Percentiles rank a stretch among this genome's conserved stretches.
Conservation (phyloP, 2,329 filamentous ascomycete genomes). For the Cercospora sp. region DNA sequence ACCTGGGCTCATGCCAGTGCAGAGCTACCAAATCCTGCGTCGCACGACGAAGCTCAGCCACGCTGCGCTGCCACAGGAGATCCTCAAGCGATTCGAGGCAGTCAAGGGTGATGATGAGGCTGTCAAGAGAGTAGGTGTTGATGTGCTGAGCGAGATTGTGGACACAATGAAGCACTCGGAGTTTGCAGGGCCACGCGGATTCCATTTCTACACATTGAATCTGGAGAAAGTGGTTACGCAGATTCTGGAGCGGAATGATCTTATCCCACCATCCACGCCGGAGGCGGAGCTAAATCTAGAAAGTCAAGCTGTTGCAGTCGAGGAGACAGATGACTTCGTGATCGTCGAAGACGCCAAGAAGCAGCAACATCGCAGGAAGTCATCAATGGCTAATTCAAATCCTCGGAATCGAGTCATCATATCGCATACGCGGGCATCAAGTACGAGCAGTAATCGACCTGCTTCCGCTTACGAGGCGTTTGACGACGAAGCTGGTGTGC, state of each 20-base stretch:
- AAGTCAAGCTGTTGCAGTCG: constrained; percentile 35
- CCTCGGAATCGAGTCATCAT: constrained; percentile 87
- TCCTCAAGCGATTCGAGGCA: constrained; percentile 68
- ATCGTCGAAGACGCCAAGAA: constrained; percentile 52
- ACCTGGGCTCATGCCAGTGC: constrained; percentile 94
- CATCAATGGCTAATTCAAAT: constrained; percentile 78
- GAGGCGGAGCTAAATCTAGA: constrained; percentile 45
- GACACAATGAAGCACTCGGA: constrained; percentile 69
- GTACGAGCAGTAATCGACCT: constrained; percentile 52
- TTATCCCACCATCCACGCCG: constrained; percentile 63
- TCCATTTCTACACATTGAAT: constrained; percentile 97
- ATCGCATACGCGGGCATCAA: constrained; percentile 55
- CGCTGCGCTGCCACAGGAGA: constrained; percentile 70
- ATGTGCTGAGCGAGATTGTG: constrained; percentile 81
- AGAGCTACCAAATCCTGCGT: constrained; percentile 94
- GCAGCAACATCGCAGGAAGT: constrained; percentile 55
- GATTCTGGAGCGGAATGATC: constrained; percentile 78
- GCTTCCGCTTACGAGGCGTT: constrained; percentile 62
- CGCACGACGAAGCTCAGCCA: constrained; percentile 93
- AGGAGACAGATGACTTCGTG: constrained; percentile 39
- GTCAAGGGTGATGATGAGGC: constrained; percentile 78
- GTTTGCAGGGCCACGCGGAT: constrained; percentile 65
- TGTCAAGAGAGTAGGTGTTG: constrained; percentile 76
- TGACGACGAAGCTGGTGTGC: constrained; percentile 75
- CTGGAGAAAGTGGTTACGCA: constrained; percentile 94